A percentile compares a stretch with the other conserved stretches of the same genome.
Conservation (phyloP, 108 stramenopile genomes). For the Cyclostephanos invisitatus region DNA sequence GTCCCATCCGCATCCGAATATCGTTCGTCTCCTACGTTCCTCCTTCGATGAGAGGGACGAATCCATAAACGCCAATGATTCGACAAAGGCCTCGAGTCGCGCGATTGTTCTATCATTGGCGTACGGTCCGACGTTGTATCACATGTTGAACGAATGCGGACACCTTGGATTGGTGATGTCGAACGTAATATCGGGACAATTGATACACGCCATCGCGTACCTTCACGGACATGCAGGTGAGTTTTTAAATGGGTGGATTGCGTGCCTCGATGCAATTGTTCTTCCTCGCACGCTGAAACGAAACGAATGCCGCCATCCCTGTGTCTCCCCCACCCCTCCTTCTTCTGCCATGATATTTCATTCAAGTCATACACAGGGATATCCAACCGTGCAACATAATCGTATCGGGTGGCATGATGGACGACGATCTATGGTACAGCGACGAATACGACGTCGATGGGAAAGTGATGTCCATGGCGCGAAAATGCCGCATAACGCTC, state of each 20-base stretch:
- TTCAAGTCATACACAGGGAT: conserved; percentile 75
- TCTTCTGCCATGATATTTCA: too few relatives aligned
- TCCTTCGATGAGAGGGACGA: too few relatives aligned
- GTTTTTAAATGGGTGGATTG: too few relatives aligned
- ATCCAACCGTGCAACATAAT: conserved; percentile 81
- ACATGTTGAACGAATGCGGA: conserved; percentile 68
- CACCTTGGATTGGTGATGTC: conserved; percentile 77
- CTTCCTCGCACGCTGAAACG: too few relatives aligned
- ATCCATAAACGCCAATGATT: too few relatives aligned
- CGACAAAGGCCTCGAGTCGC: neutral
- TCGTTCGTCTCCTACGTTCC: conserved; percentile 64
- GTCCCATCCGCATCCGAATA: conserved; percentile 63
- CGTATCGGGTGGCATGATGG: conserved; percentile 23
- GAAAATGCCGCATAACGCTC: conserved; percentile 70
- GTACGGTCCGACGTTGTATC: conserved; percentile 68
- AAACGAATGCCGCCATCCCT: too few relatives aligned
- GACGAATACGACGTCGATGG: conserved; percentile 61
- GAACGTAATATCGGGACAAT: conserved; percentile 62
- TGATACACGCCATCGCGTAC: conserved; percentile 75
- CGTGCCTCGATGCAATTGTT: too few relatives aligned
- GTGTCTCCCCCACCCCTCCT: too few relatives aligned
- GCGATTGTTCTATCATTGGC: conserved; percentile 28
- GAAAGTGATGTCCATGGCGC: conserved; percentile 35
- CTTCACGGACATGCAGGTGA: conserved; percentile 74
- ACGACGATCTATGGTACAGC: conserved; percentile 67